Evolutionary conservation across 305 asterid genomes (phyloP), one percentile per base, ranked within the genome.

Genomic region (Ruellia speciosa): DNA sequence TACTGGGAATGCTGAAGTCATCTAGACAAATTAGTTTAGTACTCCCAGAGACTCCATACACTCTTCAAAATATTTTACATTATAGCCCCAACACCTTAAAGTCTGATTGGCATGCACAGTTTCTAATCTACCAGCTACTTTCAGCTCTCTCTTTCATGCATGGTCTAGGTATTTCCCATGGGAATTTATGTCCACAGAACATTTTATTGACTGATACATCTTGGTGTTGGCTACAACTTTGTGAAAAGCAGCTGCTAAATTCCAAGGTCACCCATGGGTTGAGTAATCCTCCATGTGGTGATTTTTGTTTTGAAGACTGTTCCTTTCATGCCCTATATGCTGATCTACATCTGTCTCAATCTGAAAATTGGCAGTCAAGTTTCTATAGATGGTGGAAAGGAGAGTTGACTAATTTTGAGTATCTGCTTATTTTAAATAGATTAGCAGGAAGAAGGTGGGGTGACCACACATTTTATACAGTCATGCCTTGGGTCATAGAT

Each of bases 401-500:
- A 58, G 92, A 88, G 68, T 66, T 88, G 50, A 84, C 87, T 74
- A 93, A 93, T 75, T 93, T 93, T 68, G 95, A 88, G 69, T 93
- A 93, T 77, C 89, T 93, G 66, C 93, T 93, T 59, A 37, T 88
- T 72, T 69, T 93, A 71, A 93, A 86, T 76, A 81, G 69, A 69
- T 65, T 93, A 69, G 96, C 97, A 13, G 99, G 99, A 60, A 79
- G 99, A 76, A 82, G 95, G 70, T 93, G 99, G 99, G 95, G 99
- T 16, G 99, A 93, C 64, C 90, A 88, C 65, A 70, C 88, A 14
- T 93, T 93, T 77, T 75, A 84, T 67, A 80, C 81, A 7, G 94
- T 93, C 68, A 82, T 88, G 95, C 99, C 99, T 49, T 93, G 99
- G 99, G 86, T 93, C 48, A 70, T 81, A 60, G 96, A 93, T 79